phyloP scores from a whole-genome alignment of 2,329 filamentous ascomycete genomes.

The Stagonosporopsis rhizophila region DNA sequence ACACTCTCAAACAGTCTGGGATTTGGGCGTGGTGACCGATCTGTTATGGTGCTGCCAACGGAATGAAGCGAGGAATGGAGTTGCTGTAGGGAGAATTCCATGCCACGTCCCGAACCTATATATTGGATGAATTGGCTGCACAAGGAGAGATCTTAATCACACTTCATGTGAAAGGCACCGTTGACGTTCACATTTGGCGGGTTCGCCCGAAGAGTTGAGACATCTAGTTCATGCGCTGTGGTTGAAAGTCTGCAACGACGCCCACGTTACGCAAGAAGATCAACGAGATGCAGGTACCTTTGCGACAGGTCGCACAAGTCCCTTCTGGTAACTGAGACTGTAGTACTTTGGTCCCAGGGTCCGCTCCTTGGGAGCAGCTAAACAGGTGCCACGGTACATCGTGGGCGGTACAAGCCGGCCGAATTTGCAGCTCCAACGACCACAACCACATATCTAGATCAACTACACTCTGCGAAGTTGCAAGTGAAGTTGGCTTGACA shows the following conservation, averaged over 20 bases:
- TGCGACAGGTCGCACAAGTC: constrained; percentile 25
- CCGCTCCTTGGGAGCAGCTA: constrained; percentile 12
- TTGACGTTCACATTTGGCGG: constrained; percentile 32
- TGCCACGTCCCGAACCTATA: constrained; percentile 29
- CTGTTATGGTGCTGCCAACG: constrained; percentile 18
- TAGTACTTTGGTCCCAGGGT: constrained; percentile 20
- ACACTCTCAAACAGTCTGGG: constrained; percentile 23
- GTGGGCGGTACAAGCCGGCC: constrained; percentile 17
- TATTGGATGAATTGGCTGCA: constrained; percentile 23
- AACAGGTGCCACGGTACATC: constrained; percentile 12
- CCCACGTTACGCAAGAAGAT: constrained; percentile 31
- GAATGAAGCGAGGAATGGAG: constrained; percentile 44
- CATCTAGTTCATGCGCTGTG: constrained; percentile 32
- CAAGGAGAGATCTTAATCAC: constrained; percentile 9
- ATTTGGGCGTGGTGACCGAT: constrained; percentile 1
- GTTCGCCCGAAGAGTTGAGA: constrained; percentile 31
- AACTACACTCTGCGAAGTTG: neutral
- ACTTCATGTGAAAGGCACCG: constrained; percentile 33
- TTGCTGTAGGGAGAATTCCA: constrained; percentile 27
- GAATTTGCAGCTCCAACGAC: neutral
- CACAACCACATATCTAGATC: neutral
- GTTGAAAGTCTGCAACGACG: constrained; percentile 25
- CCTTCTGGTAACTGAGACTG: constrained; percentile 22
- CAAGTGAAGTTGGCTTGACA: neutral
- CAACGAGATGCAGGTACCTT: constrained; percentile 37